A percentile compares a stretch with the other conserved stretches of the same genome.
These are phyloP conservation scores for Colletotrichum scovillei DNA, from an alignment of 2,329 filamentous ascomycete genomes.

Conservation along the genomic window DNA sequence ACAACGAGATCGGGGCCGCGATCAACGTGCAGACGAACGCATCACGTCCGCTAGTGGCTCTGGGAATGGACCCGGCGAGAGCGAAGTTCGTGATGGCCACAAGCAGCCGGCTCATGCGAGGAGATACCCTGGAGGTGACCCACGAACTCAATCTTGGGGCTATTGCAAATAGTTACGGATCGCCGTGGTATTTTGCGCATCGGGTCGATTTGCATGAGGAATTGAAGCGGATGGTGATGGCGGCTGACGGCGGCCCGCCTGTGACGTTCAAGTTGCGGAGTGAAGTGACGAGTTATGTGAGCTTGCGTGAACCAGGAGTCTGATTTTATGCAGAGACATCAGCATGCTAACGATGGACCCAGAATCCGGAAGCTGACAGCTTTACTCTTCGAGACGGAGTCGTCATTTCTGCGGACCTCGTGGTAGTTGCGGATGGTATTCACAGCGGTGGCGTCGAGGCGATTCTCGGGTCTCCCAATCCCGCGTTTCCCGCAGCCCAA, in stretches of 20 bases:
- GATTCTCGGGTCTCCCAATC: constrained; percentile 43
- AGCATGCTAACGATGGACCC: background rate
- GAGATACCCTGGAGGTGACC: constrained; percentile 11
- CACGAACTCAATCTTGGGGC: constrained; percentile 36
- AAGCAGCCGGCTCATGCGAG: constrained; percentile 32
- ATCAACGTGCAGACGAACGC: constrained; percentile 53
- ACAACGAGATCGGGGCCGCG: constrained; percentile 52
- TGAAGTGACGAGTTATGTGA: constrained; percentile 43
- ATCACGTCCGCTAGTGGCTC: constrained; percentile 46
- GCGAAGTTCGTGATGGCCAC: constrained; percentile 43
- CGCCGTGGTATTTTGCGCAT: constrained; percentile 47
- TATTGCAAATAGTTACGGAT: constrained; percentile 13
- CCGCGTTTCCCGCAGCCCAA: constrained; percentile 41
- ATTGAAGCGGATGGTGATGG: constrained; percentile 47
- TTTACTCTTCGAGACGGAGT: constrained; percentile 44
- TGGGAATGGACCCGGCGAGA: constrained; percentile 47
- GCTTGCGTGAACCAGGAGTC: constrained; percentile 10
- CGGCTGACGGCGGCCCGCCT: constrained; percentile 40
- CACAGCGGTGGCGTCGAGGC: constrained; percentile 47
- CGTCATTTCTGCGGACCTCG: constrained; percentile 47
- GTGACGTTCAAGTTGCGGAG: constrained; percentile 40
- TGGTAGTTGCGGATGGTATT: constrained; percentile 59
- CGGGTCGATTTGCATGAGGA: constrained; percentile 53
- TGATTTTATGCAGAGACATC: background rate
- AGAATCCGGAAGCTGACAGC: constrained; percentile 41